These are phyloP conservation scores for Aspergillus wentii DNA, from an alignment of 495 filamentous ascomycete species.

Conservation along the genomic window DNA sequence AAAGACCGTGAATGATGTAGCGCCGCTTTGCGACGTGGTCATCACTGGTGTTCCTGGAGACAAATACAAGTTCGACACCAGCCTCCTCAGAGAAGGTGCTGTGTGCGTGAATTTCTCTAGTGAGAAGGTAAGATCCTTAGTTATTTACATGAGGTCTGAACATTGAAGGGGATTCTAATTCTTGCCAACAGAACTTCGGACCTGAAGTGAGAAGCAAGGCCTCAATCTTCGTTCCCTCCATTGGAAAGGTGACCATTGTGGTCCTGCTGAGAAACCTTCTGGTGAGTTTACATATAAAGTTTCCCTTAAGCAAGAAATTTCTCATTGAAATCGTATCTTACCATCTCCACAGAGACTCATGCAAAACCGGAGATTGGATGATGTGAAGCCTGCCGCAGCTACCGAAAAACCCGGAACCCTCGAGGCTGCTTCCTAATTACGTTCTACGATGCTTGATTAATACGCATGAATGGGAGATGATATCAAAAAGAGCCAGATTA, in stretches of 20 bases:
- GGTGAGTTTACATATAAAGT: constrained; percentile 45
- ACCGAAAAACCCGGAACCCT: constrained; percentile 42
- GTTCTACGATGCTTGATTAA: constrained; percentile 1
- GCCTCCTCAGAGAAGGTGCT: constrained; percentile 77
- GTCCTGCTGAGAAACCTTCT: constrained; percentile 84
- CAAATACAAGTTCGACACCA: constrained; percentile 79
- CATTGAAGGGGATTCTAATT: no score
- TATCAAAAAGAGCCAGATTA: constrained; percentile 1
- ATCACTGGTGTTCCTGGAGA: constrained; percentile 89
- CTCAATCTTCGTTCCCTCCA: constrained; percentile 93
- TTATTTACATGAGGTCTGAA: neutral
- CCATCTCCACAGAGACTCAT: constrained; percentile 37
- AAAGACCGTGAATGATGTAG: constrained; percentile 69
- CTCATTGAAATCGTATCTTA: constrained; percentile 3
- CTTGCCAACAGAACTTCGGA: constrained; percentile 68
- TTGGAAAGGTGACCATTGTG: constrained; percentile 95
- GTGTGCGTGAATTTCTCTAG: constrained; percentile 98
- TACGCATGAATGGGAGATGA: constrained; percentile 7
- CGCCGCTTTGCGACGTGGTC: constrained; percentile 86
- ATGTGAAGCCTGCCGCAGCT: constrained; percentile 39
- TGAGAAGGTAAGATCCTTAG: constrained; percentile 56
- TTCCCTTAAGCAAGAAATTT: no score
- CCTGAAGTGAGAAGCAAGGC: constrained; percentile 86
- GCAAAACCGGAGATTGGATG: constrained; percentile 43
- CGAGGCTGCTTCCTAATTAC: constrained; percentile 25